Base-by-base conservation (phyloP, 2,329 filamentous ascomycete genomes). In the Atkinsonella texensis region DNA sequence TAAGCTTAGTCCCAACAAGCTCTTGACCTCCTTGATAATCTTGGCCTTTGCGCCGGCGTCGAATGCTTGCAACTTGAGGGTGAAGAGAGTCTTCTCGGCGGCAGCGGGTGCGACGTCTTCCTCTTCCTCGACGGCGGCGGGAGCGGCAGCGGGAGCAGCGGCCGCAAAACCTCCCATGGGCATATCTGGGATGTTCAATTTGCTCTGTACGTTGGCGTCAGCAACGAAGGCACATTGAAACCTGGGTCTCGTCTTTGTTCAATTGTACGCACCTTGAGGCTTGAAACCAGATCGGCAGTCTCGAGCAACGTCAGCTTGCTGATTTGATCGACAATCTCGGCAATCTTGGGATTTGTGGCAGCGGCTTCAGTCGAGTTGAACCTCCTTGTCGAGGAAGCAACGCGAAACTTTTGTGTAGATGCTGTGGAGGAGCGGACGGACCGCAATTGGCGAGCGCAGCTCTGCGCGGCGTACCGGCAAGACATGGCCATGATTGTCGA, bases 21-120 rank as follows among this genome's bases (percentile, higher is more conserved):
- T 84, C 83, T 99, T 99, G 75, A 99, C 80, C 77, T 99, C 93
- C 81, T 99, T 99, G 80, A 98, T 99, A 63, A 98, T 77, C 85
- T 99, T 99, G 63, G 94, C 89, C 79, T 99, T 99, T 58, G 91
- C 75, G 48, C 73, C 78, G 31, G 89, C 78, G 50, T 98, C 94
- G 68, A 97, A 94, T 38, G 85, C 85, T 70, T 87, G 79, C 57
- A 99, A 83, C 76, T 96, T 97, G 59, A 99, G 73, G 69, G 86
- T 95, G 80, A 99, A 99, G 56, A 98, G 80, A 4, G 91, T 91
- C 84, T 84, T 97, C 81, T 97, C 95, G 70, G 93, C 89, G 60
- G 89, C 84, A 40, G 85, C 86, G 2, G 89, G 87, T 38, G 91
- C 89, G 1, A 87, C 87, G 54, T 93, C 90, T 65, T 96, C 89